phyloP scores from a whole-genome alignment of 2,329 filamentous ascomycete species.

The Nemania bipapillata region DNA sequence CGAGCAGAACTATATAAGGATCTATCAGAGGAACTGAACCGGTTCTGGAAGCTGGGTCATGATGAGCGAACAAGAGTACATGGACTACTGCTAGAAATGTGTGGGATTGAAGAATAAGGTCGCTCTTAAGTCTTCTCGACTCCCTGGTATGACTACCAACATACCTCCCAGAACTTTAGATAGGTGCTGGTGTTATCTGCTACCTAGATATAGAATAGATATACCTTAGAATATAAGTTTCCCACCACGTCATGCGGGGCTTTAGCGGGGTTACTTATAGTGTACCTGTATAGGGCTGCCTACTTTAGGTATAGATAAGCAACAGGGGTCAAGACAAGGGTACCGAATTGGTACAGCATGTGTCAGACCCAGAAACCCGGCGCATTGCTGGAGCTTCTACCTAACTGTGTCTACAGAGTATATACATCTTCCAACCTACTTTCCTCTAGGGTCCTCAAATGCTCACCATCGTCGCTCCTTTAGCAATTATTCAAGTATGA shows the following conservation, averaged over 20 bases:
- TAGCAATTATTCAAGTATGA: conserved; percentile 20
- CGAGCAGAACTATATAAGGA: conserved; percentile 19
- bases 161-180: too few relatives aligned
- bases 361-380: conserved; percentile 22
- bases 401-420: neutral
- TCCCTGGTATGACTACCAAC: too few relatives aligned
- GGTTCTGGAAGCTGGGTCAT: conserved; percentile 43
- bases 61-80: conserved; percentile 38
- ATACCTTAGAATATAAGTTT: neutral
- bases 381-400: neutral
- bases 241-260: neutral
- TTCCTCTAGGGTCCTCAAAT: conserved; percentile 9
- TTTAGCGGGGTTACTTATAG: neutral
- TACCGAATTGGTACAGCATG: conserved; percentile 7
- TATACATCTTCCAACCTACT: neutral
- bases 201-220: too few relatives aligned
- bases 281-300: neutral
- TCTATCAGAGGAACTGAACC: conserved; percentile 39
- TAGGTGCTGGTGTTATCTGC: too few relatives aligned
- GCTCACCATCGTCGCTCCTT: conserved; percentile 32
- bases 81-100: conserved; percentile 47
- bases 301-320: neutral
- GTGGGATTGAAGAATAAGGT: conserved; percentile 29
- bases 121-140: too few relatives aligned
- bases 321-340: neutral